phyloP scores from a whole-genome alignment of 352 stramenopile genomes.

The Phytophthora podocarpi region DNA sequence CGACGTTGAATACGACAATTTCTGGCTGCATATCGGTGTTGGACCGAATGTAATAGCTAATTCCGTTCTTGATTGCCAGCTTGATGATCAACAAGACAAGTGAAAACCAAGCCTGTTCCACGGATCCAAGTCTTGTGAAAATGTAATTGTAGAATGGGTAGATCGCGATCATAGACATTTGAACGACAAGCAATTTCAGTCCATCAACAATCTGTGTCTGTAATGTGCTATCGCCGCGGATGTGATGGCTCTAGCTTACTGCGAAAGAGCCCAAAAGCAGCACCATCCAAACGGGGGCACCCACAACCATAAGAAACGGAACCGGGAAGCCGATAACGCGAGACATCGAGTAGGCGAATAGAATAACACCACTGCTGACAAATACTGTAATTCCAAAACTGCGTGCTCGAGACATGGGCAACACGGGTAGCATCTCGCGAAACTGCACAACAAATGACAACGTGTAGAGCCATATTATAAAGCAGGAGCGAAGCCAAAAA shows the following conservation, averaged over 20 bases:
- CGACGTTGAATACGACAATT: constrained; percentile 41
- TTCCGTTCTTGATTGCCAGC: constrained; percentile 28
- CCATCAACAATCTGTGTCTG: neutral
- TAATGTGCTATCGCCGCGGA: neutral
- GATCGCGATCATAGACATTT: constrained; percentile 15
- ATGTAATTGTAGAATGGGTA: constrained; percentile 30
- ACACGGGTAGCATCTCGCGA: constrained; percentile 1
- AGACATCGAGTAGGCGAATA: constrained; percentile 5
- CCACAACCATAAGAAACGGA: constrained; percentile 15
- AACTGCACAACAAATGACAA: constrained; percentile 10
- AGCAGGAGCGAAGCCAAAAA: constrained; percentile 9
- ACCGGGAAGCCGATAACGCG: constrained; percentile 21
- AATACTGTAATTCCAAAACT: constrained; percentile 15
- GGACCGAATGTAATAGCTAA: constrained; percentile 11
- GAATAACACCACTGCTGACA: constrained; percentile 6
- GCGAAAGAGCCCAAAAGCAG: constrained; percentile 4
- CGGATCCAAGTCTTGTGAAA: constrained; percentile 16
- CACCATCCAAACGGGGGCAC: constrained; percentile 4
- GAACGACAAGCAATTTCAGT: neutral
- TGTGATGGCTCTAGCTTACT: neutral
- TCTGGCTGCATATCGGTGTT: constrained; percentile 30
- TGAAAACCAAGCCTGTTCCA: constrained; percentile 18
- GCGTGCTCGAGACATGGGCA: constrained; percentile 6
- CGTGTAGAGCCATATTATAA: constrained; percentile 7
- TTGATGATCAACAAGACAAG: constrained; percentile 33